Evolutionary conservation across 768 basidiomycete species (phyloP), one percentile per base, ranked within the genome.

Genomic region (Boletus huronensis): DNA sequence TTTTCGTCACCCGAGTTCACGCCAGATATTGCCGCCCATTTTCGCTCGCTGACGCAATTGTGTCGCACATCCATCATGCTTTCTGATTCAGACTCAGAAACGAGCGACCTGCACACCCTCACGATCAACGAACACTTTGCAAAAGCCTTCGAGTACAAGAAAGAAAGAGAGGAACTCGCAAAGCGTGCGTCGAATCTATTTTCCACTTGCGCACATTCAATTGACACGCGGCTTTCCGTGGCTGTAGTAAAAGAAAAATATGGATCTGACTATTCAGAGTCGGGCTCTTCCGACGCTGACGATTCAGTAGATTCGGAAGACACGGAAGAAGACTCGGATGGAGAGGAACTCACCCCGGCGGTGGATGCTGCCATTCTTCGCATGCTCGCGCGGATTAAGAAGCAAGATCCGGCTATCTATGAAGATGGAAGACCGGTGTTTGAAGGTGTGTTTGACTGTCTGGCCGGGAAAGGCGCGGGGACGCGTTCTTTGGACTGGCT

Each of bases 311-410:
- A 79, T 2, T 88, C 86, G 0, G 89, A 92, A 66, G 80, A 81
- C 28, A 86, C 82, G 40, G 90, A 93, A 63, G 95, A 98, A 66
- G 95, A 98, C 67, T 90, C 94, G 65, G 90, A 96, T 53, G 97
- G 94, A 14, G 92, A 93, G 61, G 91, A 98, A 68, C 81, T 98
- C 48, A 98, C 95, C 0, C 93, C 94, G 5, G 87, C 86, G 0
- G 83, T 98, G 47, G 96, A 98, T 64, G 97, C 85, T 41, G 97
- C 97, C 19, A 97, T 98, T 62, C 78, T 98, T 38, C 79, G 93
- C 45, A 98, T 93, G 1, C 77, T 99, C 9, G 90, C 87, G 0
- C 81, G 86, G 61, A 97, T 98, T 52, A 82, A 83, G 67, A 79
- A 80, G 50, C 88, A 81, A 61, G 92, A 95, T 66, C 93, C 94